These are phyloP conservation scores for Oryza punctata DNA, from an alignment of 176 grass and related monocot species.

Conservation along the genomic window DNA sequence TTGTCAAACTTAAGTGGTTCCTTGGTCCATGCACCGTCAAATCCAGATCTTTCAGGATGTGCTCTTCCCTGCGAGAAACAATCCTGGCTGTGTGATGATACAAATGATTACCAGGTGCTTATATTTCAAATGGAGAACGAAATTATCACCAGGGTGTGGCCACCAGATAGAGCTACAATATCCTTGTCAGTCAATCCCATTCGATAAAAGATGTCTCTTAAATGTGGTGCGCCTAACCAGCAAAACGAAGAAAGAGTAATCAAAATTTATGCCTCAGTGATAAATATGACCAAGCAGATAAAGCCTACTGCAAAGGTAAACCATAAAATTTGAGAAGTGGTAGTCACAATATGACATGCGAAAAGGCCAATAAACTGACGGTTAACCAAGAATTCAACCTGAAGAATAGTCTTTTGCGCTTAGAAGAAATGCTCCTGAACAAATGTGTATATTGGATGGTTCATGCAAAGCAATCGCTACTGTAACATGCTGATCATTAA, in stretches of 20 bases:
- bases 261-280: neutral
- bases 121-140: neutral
- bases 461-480: neutral
- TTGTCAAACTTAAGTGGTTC: constrained; percentile 94
- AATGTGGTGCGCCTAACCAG: constrained; percentile 62
- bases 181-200: constrained; percentile 95
- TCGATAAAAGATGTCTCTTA: constrained; percentile 82
- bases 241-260: neutral
- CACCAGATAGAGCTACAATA: constrained; percentile 86
- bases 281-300: neutral
- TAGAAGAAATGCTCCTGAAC: neutral
- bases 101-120: neutral
- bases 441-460: neutral
- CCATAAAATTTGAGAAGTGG: neutral
- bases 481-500: neutral
- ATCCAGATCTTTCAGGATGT: constrained; percentile 85
- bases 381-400: too few species aligned
- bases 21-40: constrained; percentile 81
- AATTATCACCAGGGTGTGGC: constrained; percentile 69
- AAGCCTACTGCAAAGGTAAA: too few species aligned
- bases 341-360: neutral
- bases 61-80: constrained; percentile 62
- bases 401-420: neutral
- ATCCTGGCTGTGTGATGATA: neutral
- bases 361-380: neutral